A percentile compares a stretch with the other conserved stretches of the same genome.
phyloP scores from a whole-genome alignment of 345 rosid species.

The Salix caprea region DNA sequence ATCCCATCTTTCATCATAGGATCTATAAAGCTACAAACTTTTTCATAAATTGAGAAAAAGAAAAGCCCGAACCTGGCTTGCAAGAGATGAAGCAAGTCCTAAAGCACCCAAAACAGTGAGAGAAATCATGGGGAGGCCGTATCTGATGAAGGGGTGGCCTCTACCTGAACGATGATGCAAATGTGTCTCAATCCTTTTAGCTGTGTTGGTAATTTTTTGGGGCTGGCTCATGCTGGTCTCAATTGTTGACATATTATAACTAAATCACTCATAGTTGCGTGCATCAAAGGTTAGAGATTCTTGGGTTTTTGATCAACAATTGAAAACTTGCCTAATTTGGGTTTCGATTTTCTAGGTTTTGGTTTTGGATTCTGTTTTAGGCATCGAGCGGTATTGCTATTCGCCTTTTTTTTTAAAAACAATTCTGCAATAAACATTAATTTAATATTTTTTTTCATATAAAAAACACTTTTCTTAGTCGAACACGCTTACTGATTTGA shows the following conservation, averaged over 20 bases:
- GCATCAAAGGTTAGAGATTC: not conserved
- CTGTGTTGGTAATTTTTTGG: not conserved
- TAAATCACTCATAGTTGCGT: not conserved
- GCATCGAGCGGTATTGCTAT: too few relatives aligned
- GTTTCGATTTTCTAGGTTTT: not conserved
- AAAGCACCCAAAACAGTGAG: conserved; percentile 75
- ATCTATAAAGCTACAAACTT: not conserved
- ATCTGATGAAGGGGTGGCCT: conserved; percentile 74
- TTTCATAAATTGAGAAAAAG: not conserved
- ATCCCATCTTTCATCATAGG: not conserved
- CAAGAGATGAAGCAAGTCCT: conserved; percentile 79
- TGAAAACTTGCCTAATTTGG: not conserved
- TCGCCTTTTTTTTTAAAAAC: too few relatives aligned
- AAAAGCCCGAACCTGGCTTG: conserved; percentile 74
- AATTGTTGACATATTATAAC: not conserved
- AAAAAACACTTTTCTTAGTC: too few relatives aligned
- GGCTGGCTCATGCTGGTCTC: conserved; percentile 5
- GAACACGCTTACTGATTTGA: not conserved
- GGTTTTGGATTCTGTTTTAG: not conserved
- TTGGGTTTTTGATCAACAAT: not conserved
- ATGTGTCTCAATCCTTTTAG: conserved; percentile 5
- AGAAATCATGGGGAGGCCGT: conserved; percentile 94
- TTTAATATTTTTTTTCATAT: too few relatives aligned
- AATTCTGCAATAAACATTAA: too few relatives aligned
- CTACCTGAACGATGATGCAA: conserved; percentile 63